phyloP scores from a whole-genome alignment of 2,329 filamentous ascomycete species.

The Ophiostoma pallidulum region DNA sequence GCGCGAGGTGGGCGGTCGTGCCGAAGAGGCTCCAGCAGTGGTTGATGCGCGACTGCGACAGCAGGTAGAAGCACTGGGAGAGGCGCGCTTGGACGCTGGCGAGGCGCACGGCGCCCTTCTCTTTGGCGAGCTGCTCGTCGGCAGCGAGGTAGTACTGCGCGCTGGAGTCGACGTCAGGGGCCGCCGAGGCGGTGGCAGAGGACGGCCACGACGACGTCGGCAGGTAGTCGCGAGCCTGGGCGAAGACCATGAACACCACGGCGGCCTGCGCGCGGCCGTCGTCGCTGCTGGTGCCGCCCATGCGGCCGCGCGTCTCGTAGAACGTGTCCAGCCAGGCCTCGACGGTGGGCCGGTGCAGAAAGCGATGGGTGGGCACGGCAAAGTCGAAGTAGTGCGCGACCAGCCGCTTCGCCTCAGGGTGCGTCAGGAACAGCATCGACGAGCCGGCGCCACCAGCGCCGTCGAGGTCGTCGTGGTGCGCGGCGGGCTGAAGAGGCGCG shows the following conservation, averaged over 20 bases:
- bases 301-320: constrained; percentile 31
- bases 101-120: constrained; percentile 29
- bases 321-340: constrained; percentile 35
- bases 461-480: constrained; percentile 1
- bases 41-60: constrained; percentile 36
- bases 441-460: not conserved
- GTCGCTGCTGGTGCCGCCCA: not conserved
- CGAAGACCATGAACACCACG: constrained; percentile 34
- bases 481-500: constrained; percentile 18
- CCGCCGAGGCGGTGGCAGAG: not conserved
- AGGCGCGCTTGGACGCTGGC: constrained; percentile 34
- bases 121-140: constrained; percentile 29
- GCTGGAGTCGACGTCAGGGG: constrained; percentile 14
- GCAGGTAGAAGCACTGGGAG: constrained; percentile 34
- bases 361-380: constrained; percentile 33
- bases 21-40: constrained; percentile 39
- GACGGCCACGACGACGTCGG: not conserved
- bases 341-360: constrained; percentile 33
- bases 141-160: constrained; percentile 26
- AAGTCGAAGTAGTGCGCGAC: constrained; percentile 30
- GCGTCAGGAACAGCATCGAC: constrained; percentile 1
- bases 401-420: not conserved
- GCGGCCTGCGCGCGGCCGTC: constrained; percentile 17
- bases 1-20: constrained; percentile 29
- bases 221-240: constrained; percentile 17